phyloP scores from a whole-genome alignment of 2,329 filamentous ascomycete genomes.

The Incumbomyces delicatus region DNA sequence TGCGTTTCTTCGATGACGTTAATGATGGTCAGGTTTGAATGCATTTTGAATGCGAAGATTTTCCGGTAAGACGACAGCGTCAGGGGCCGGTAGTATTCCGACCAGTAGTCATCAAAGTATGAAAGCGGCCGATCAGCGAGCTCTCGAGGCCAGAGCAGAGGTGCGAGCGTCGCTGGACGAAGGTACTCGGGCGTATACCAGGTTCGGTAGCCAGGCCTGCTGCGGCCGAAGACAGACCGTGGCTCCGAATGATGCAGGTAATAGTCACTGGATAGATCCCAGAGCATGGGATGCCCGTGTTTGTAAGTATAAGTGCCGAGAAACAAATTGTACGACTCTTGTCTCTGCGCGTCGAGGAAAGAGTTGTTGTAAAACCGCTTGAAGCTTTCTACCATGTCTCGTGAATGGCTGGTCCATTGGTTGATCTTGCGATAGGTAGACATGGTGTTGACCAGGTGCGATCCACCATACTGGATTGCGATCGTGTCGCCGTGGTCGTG shows the following conservation, averaged over 20 bases:
- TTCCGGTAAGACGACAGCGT: conserved; percentile 83
- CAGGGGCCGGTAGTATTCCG: conserved; percentile 87
- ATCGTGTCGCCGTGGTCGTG: conserved; percentile 97
- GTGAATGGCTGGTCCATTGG: conserved; percentile 93
- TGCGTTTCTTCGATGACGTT: conserved; percentile 63
- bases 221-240: conserved; percentile 56
- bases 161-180: conserved; percentile 51
- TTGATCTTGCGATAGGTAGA: conserved; percentile 98
- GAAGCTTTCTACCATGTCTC: conserved; percentile 98
- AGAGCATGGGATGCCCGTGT: conserved; percentile 85
- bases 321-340: conserved; percentile 96
- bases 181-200: conserved; percentile 77
- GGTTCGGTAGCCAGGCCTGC: conserved; percentile 64
- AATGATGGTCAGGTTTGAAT: conserved; percentile 75
- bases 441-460: conserved; percentile 97
- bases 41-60: conserved; percentile 87
- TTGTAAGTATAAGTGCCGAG: conserved; percentile 88
- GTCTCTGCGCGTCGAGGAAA: conserved; percentile 91
- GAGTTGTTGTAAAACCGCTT: conserved; percentile 99
- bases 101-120: conserved; percentile 88
- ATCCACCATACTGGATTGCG: conserved; percentile 93
- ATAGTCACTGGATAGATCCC: conserved; percentile 91
- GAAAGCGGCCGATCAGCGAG: conserved; percentile 38
- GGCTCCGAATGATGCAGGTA: conserved; percentile 89
- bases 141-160: conserved; percentile 30